Evolutionary conservation across 306 rosid genomes (phyloP).

Genomic region (Lathyrus aphaca): DNA sequence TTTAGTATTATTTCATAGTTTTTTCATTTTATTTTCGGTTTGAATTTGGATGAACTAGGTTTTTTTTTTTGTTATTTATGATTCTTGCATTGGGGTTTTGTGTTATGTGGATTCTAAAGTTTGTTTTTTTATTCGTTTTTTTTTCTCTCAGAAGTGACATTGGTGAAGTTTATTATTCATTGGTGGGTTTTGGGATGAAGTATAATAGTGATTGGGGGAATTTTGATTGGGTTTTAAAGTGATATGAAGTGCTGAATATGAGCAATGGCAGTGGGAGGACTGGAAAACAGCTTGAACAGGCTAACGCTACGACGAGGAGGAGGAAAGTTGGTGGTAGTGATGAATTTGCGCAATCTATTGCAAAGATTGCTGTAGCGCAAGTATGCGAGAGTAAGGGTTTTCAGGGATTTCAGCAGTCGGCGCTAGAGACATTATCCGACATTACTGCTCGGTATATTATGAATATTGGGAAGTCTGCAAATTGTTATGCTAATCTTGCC

Average conservation of each 20-base stretch:
- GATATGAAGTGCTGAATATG: conserved; percentile 93
- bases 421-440: conserved; percentile 63
- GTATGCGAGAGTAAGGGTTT: conserved; percentile 79
- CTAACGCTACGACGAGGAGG: conserved; percentile 42
- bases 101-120: conserved; percentile 21
- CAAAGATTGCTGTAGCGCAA: conserved; percentile 65
- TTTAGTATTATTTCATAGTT: background rate
- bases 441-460: conserved; percentile 55
- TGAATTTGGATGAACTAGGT: conserved; percentile 27
- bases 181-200: conserved; percentile 36
- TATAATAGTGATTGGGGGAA: conserved; percentile 44
- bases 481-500: conserved; percentile 63
- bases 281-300: conserved; percentile 63
- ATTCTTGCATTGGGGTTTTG: conserved; percentile 26
- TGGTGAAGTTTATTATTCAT: conserved; percentile 30
- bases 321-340: conserved; percentile 61
- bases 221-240: conserved; percentile 44
- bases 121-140: background rate
- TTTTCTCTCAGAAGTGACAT: conserved; percentile 38
- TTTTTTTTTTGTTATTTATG: conserved; percentile 24
- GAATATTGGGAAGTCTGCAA: conserved; percentile 67
- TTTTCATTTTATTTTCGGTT: background rate
- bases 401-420: conserved; percentile 77
- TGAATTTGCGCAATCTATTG: conserved; percentile 62
- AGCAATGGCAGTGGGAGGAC: conserved; percentile 86